Conservation (phyloP, 1,284 basidiomycete genomes). For the Cystodermella granulosa region DNA sequence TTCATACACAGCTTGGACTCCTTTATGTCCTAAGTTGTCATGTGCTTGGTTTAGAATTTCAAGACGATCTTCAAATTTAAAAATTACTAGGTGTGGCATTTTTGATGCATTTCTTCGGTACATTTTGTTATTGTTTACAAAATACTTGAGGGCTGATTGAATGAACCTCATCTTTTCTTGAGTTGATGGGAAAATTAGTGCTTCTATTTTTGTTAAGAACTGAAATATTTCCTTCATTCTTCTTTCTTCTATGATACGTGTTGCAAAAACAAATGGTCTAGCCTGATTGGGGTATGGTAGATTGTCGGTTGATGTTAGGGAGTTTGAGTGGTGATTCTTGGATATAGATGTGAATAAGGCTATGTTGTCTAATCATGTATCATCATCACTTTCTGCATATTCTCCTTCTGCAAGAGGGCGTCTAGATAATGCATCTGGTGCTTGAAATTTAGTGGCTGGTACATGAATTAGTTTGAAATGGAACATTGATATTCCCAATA, state of each 20-base stretch:
- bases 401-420: slow-evolving; percentile 17
- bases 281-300: too few species aligned
- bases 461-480: slow-evolving; percentile 38
- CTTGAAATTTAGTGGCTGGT: slow-evolving; percentile 25
- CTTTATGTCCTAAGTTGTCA: slow-evolving; percentile 27
- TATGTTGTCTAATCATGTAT: slow-evolving; percentile 27
- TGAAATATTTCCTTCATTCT: neutral
- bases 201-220: neutral
- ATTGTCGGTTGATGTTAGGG: neutral
- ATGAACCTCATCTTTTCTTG: neutral
- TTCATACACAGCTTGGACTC: slow-evolving; percentile 12
- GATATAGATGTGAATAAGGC: slow-evolving; percentile 16
- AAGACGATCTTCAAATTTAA: slow-evolving; percentile 3
- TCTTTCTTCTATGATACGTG: too few species aligned
- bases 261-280: too few species aligned
- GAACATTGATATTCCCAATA: slow-evolving; percentile 35
- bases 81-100: slow-evolving; percentile 15
- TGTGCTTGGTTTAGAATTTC: slow-evolving; percentile 18
- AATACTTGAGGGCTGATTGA: neutral
- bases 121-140: neutral
- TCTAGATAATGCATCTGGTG: slow-evolving; percentile 37
- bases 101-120: neutral
- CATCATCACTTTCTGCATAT: slow-evolving; percentile 20
- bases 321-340: slow-evolving; percentile 6
- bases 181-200: neutral